Conservation (phyloP, 208 protist genomes). For the Trypanosoma grayi region DNA sequence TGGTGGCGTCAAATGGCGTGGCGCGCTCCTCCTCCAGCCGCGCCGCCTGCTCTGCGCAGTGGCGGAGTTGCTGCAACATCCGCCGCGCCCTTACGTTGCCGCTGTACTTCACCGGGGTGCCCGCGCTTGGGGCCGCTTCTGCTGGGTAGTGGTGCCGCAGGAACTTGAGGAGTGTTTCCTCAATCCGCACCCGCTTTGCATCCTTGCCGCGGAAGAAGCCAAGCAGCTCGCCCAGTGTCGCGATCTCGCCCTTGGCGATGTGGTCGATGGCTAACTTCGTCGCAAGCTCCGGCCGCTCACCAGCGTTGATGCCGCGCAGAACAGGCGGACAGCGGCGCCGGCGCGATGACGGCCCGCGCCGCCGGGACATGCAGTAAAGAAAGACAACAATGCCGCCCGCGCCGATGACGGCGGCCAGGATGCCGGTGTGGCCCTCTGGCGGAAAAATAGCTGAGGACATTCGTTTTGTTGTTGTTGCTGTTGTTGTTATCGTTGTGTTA, state of each 20-base stretch:
- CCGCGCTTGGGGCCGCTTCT: not conserved
- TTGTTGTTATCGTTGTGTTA: slow-evolving; percentile 6
- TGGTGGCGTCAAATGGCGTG: slow-evolving; percentile 58
- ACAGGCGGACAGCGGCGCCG: slow-evolving; percentile 1
- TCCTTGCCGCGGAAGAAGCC: slow-evolving; percentile 46
- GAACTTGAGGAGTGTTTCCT: slow-evolving; percentile 33
- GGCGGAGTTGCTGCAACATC: slow-evolving; percentile 53
- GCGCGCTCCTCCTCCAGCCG: slow-evolving; percentile 54
- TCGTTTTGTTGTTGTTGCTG: not conserved
- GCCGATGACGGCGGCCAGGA: not conserved
- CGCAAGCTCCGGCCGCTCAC: slow-evolving; percentile 34
- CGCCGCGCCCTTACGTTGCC: not conserved
- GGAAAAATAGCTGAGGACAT: not conserved
- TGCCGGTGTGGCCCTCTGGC: not conserved
- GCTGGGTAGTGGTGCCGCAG: slow-evolving; percentile 23
- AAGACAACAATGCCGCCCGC: not conserved
- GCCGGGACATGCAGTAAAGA: not conserved
- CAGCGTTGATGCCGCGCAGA: slow-evolving; percentile 16
- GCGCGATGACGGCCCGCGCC: not conserved
- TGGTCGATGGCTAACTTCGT: slow-evolving; percentile 35
- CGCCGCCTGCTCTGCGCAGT: slow-evolving; percentile 37
- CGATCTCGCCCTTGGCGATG: slow-evolving; percentile 34
- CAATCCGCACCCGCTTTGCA: slow-evolving; percentile 16
- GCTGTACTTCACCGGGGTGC: too few species aligned
- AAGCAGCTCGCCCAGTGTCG: slow-evolving; percentile 31